A percentile compares a stretch with the other conserved stretches of the same genome.
Evolutionary conservation across 129 eudicot genomes (phyloP).

Genomic region (Escallonia rubra): DNA sequence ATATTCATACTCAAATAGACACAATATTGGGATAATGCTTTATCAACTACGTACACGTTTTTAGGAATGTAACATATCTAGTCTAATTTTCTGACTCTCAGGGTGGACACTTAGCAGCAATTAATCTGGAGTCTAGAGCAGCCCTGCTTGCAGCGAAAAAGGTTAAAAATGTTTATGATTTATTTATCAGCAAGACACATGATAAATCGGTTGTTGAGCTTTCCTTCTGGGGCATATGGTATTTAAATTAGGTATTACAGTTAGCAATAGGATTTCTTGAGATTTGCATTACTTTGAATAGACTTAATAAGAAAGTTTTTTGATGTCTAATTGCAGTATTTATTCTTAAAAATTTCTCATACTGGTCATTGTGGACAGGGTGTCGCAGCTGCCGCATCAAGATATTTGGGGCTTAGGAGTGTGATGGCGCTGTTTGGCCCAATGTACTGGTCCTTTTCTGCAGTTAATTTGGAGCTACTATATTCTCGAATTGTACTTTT

Average conservation of each 20-base stretch:
- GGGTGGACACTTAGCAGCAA: slow-evolving; percentile 85
- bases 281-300: not conserved
- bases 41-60: not conserved
- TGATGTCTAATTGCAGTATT: not conserved
- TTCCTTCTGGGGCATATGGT: not conserved
- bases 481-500: slow-evolving; percentile 1
- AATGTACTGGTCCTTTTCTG: slow-evolving; percentile 39
- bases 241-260: too few species aligned
- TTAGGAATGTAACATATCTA: not conserved
- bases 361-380: slow-evolving; percentile 45
- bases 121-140: slow-evolving; percentile 64
- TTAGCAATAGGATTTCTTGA: too few species aligned
- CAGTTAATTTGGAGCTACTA: not conserved
- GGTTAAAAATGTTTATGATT: slow-evolving; percentile 24
- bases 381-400: slow-evolving; percentile 71
- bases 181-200: not conserved
- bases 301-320: not conserved
- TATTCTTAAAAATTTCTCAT: not conserved
- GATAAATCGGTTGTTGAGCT: not conserved
- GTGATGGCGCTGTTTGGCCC: slow-evolving; percentile 75
- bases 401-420: slow-evolving; percentile 80
- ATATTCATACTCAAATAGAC: too few species aligned
- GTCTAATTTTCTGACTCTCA: slow-evolving; percentile 17
- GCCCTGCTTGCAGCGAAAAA: slow-evolving; percentile 82
- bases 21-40: too few species aligned